Evolutionary conservation across 2,329 filamentous ascomycete species (phyloP).

Genomic region (Penicillium brevicompactum): DNA sequence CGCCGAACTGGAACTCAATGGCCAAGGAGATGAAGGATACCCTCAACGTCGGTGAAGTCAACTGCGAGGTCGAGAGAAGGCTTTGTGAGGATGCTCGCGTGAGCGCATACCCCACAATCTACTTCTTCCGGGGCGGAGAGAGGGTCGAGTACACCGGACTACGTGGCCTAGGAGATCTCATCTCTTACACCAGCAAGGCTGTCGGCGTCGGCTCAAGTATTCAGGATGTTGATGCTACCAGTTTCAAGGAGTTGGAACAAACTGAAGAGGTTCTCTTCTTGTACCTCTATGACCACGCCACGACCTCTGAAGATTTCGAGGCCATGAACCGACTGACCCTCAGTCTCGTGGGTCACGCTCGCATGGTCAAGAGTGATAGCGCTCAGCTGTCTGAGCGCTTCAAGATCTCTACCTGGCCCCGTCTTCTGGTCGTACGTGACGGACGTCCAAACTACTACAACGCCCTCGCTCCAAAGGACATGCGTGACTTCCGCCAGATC

Average conservation of each 20-base stretch:
- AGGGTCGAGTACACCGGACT: conserved; percentile 91
- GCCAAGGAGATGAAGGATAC: conserved; percentile 87
- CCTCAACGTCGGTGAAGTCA: conserved; percentile 92
- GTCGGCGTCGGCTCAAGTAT: conserved; percentile 76
- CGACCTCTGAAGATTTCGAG: conserved; percentile 85
- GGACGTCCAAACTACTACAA: conserved; percentile 89
- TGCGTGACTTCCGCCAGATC: conserved; percentile 81
- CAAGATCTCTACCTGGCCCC: conserved; percentile 97
- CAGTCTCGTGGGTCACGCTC: conserved; percentile 86
- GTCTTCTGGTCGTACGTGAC: conserved; percentile 84
- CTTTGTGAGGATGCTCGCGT: conserved; percentile 92
- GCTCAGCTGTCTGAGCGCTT: conserved; percentile 74
- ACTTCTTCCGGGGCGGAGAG: conserved; percentile 91
- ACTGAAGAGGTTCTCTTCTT: conserved; percentile 95
- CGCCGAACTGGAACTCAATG: conserved; percentile 85
- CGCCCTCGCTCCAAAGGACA: conserved; percentile 82
- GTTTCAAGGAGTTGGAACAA: conserved; percentile 81
- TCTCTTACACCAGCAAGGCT: conserved; percentile 84
- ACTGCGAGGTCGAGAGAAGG: conserved; percentile 81
- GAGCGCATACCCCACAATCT: conserved; percentile 80
- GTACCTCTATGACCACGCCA: conserved; percentile 97
- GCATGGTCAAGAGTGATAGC: conserved; percentile 88
- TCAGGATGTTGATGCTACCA: conserved; percentile 73
- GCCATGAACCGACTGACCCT: conserved; percentile 85
- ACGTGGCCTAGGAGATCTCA: conserved; percentile 85